A percentile compares a stretch with the other conserved stretches of the same genome.
Evolutionary conservation across 2,329 filamentous ascomycete species (phyloP).

Genomic region (Colletotrichum abscissum): DNA sequence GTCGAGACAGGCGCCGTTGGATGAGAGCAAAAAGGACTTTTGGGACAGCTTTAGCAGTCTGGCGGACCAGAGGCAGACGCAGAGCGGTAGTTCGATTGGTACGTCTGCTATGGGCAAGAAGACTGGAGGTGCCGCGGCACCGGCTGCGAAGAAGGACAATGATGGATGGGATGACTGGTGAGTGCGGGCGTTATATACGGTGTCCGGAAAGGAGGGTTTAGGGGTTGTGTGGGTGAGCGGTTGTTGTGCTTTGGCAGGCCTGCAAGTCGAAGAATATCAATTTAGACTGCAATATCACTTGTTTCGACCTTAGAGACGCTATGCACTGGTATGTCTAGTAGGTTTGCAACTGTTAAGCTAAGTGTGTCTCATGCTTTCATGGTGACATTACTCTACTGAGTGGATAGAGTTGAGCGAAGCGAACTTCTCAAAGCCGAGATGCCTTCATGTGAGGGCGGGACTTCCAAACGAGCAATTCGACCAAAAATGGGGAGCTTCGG

Average conservation of each 20-base stretch:
- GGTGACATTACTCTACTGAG: not conserved
- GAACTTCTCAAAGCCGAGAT: not conserved
- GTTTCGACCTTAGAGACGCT: not conserved
- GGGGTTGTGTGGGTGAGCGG: constrained; percentile 32
- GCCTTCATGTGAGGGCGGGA: not conserved
- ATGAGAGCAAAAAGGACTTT: constrained; percentile 82
- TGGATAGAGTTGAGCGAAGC: not conserved
- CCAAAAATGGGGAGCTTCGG: not conserved
- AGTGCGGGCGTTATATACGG: constrained; percentile 34
- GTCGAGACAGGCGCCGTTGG: constrained; percentile 55
- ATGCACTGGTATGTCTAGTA: not conserved
- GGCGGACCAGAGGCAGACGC: constrained; percentile 65
- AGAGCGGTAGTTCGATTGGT: constrained; percentile 62
- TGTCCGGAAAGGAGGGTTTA: not conserved
- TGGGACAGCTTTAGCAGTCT: constrained; percentile 90
- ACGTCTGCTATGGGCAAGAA: constrained; percentile 69
- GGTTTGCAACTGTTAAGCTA: not conserved
- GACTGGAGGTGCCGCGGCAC: constrained; percentile 44
- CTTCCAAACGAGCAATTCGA: not conserved
- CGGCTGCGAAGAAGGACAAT: constrained; percentile 56
- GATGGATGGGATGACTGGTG: constrained; percentile 76
- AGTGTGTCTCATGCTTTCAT: not conserved
- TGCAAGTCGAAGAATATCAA: constrained; percentile 31
- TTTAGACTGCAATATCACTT: constrained; percentile 16
- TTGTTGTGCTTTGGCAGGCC: constrained; percentile 24